A percentile compares a stretch with the other conserved stretches of the same genome.
Conservation (phyloP, 2,329 filamentous ascomycete genomes). For the Penicillium nordicum region DNA sequence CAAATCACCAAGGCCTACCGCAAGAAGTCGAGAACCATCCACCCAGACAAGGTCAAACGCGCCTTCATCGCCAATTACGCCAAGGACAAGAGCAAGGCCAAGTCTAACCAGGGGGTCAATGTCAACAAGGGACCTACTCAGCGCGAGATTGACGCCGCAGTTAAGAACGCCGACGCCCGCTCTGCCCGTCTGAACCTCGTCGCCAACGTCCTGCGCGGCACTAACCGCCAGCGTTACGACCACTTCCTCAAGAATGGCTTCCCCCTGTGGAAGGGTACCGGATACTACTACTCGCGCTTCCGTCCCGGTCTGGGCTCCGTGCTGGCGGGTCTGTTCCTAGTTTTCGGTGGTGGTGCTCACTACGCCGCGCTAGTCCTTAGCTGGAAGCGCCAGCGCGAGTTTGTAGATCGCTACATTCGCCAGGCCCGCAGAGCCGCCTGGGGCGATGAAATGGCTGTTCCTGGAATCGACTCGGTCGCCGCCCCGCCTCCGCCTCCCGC, state of each 20-base stretch:
- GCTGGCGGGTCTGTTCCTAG: slow-evolving; percentile 73
- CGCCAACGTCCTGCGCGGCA: slow-evolving; percentile 77
- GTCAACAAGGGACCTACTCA: slow-evolving; percentile 69
- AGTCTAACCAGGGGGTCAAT: slow-evolving; percentile 59
- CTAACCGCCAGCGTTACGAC: slow-evolving; percentile 82
- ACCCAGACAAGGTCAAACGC: slow-evolving; percentile 94
- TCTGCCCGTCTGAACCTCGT: slow-evolving; percentile 83
- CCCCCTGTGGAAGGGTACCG: slow-evolving; percentile 92
- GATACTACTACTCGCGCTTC: slow-evolving; percentile 96
- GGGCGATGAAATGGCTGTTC: slow-evolving; percentile 73
- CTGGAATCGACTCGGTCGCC: slow-evolving; percentile 55
- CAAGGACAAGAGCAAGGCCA: slow-evolving; percentile 49
- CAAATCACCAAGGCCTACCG: slow-evolving; percentile 93
- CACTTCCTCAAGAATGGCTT: slow-evolving; percentile 92
- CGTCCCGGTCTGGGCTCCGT: slow-evolving; percentile 86
- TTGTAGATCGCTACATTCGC: slow-evolving; percentile 85
- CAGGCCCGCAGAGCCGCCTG: slow-evolving; percentile 85
- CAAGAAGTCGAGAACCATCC: slow-evolving; percentile 75
- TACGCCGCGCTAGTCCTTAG: slow-evolving; percentile 80
- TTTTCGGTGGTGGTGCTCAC: slow-evolving; percentile 79
- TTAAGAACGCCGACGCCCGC: slow-evolving; percentile 77
- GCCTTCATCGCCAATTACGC: slow-evolving; percentile 69
- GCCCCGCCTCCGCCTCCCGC: slow-evolving; percentile 42
- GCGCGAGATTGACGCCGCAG: slow-evolving; percentile 70
- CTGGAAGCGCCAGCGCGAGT: slow-evolving; percentile 87